A percentile compares a stretch with the other conserved stretches of the same genome.
phyloP scores from a whole-genome alignment of 768 basidiomycete genomes.

The Cyclocybe cylindracea region DNA sequence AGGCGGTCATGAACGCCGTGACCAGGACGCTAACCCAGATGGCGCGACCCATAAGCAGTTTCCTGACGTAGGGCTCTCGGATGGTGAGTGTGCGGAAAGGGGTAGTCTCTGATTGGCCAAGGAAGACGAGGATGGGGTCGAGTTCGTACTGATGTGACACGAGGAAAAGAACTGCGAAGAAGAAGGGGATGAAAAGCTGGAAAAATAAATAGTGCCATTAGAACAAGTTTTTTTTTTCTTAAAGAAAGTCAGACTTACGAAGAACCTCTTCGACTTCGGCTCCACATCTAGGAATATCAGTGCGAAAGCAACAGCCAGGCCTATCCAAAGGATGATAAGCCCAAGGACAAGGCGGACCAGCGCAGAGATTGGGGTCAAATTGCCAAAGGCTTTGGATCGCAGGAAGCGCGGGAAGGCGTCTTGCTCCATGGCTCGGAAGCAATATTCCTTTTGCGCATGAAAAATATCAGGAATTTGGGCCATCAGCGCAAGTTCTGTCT shows the following conservation, averaged over 20 bases:
- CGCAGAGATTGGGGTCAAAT: conserved; percentile 89
- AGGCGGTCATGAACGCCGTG: conserved; percentile 68
- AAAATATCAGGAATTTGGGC: conserved; percentile 97
- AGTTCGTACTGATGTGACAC: conserved; percentile 97
- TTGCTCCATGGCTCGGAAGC: conserved; percentile 95
- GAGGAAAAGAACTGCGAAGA: conserved; percentile 86
- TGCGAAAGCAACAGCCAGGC: conserved; percentile 86
- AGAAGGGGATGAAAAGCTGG: conserved; percentile 94
- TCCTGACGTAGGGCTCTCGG: conserved; percentile 92
- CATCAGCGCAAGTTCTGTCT: conserved; percentile 70
- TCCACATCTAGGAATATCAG: conserved; percentile 92
- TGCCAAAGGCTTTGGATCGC: conserved; percentile 96
- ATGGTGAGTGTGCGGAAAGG: conserved; percentile 94
- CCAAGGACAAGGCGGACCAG: conserved; percentile 86
- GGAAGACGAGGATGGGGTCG: conserved; percentile 92
- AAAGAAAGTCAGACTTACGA: conserved; percentile 64
- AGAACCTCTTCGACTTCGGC: conserved; percentile 90
- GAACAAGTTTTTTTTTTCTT: no score
- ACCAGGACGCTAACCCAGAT: conserved; percentile 89
- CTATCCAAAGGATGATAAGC: conserved; percentile 90
- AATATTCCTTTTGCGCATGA: conserved; percentile 96
- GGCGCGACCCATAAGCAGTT: conserved; percentile 85
- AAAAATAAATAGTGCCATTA: conserved; percentile 13
- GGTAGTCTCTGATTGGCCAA: conserved; percentile 93
- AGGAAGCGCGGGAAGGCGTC: conserved; percentile 94